Evolutionary conservation across 257 asterid species (phyloP).

Genomic region (Apocynum venetum): DNA sequence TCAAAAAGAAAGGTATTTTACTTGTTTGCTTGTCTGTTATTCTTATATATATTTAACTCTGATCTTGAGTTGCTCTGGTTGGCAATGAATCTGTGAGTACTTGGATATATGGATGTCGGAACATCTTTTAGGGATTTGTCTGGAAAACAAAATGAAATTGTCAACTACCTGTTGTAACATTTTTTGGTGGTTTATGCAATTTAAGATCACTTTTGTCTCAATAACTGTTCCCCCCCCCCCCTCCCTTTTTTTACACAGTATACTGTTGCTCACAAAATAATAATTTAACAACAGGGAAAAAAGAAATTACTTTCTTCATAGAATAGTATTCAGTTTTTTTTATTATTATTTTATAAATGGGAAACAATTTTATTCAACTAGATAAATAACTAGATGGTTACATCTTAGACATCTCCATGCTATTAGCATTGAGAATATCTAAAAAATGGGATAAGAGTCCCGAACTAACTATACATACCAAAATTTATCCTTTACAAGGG

Average conservation of each 20-base stretch:
- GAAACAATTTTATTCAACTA: no score
- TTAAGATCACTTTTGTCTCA: neutral
- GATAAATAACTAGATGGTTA: no score
- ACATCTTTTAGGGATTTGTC: neutral
- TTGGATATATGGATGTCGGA: neutral
- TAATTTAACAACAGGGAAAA: neutral
- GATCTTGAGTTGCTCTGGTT: neutral
- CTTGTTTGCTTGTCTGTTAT: neutral
- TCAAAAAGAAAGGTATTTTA: slow-evolving; percentile 36
- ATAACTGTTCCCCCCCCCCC: neutral
- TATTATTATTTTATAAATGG: no score
- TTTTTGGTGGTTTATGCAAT: neutral
- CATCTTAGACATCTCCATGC: no score
- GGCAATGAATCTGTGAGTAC: neutral
- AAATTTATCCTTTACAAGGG: no score
- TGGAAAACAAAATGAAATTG: neutral
- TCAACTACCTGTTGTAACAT: neutral
- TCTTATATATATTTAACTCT: neutral
- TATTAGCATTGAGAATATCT: no score
- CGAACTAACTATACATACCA: no score
- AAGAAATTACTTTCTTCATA: neutral
- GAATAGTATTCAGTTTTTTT: no score
- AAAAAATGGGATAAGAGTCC: no score
- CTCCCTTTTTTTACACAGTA: no score
- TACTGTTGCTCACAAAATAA: neutral